Evolutionary conservation across 2,329 filamentous ascomycete species (phyloP).

Genomic region (Pseudogymnoascus sp.): DNA sequence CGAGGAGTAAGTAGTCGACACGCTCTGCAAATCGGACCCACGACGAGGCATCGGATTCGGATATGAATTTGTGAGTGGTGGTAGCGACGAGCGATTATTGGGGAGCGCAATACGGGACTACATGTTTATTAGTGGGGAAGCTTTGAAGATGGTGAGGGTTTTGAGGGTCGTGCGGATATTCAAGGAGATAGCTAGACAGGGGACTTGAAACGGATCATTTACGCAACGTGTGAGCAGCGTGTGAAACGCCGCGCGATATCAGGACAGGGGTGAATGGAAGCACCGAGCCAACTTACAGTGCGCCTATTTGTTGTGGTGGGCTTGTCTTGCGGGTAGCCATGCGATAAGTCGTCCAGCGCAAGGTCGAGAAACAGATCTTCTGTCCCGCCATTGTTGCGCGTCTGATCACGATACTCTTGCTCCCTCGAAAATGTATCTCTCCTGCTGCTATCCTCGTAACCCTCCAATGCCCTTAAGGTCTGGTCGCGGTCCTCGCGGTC

Average conservation of each 20-base stretch:
- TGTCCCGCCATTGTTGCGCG: conserved; percentile 1
- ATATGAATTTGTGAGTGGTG: conserved; percentile 8
- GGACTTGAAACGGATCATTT: neutral
- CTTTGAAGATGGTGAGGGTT: neutral
- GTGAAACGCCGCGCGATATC: conserved; percentile 1
- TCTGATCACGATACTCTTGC: conserved; percentile 5
- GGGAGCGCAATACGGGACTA: conserved; percentile 13
- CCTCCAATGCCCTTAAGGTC: conserved; percentile 17
- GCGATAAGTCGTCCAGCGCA: conserved; percentile 20
- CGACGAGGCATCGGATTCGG: conserved; percentile 10
- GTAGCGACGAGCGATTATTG: conserved; percentile 9
- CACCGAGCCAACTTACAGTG: conserved; percentile 17
- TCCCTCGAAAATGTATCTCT: neutral
- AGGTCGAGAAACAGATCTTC: conserved; percentile 27
- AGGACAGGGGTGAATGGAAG: conserved; percentile 5
- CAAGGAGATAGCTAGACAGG: conserved; percentile 7
- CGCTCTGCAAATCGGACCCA: conserved; percentile 8
- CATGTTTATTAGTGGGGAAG: conserved; percentile 2
- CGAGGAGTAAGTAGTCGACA: neutral
- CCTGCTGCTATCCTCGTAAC: neutral
- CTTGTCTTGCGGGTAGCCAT: neutral
- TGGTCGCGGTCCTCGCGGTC: conserved; percentile 15
- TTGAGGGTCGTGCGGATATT: conserved; percentile 10
- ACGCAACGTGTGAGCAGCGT: neutral
- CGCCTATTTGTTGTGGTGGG: neutral